Conservation (phyloP, 2,329 filamentous ascomycete genomes). For the Thelonectria olida region DNA sequence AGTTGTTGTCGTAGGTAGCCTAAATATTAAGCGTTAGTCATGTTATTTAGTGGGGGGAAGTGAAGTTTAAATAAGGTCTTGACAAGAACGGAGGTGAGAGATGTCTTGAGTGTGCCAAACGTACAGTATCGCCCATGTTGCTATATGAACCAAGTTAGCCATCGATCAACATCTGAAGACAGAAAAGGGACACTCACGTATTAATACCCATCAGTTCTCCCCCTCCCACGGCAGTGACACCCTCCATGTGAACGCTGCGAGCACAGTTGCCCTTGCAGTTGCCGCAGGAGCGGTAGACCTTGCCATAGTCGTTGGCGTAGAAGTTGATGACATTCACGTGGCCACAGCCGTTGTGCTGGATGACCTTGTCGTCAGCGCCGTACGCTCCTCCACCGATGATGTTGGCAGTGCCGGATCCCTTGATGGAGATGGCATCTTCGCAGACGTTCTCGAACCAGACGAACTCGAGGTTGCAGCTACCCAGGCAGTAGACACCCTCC, state of each 20-base stretch:
- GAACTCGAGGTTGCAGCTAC: conserved; percentile 53
- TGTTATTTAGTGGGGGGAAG: no score
- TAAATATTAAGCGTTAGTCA: not conserved
- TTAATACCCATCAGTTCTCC: conserved; percentile 56
- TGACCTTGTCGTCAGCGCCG: conserved; percentile 48
- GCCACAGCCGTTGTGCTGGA: conserved; percentile 55
- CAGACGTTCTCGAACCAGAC: conserved; percentile 61
- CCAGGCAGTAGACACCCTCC: conserved; percentile 58
- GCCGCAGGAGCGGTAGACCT: conserved; percentile 44
- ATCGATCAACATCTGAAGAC: no score
- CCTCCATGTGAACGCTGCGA: conserved; percentile 55
- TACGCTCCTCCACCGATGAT: conserved; percentile 53
- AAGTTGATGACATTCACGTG: conserved; percentile 53
- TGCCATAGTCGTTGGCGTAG: conserved; percentile 58
- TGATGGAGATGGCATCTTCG: conserved; percentile 44
- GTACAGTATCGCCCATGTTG: conserved; percentile 46
- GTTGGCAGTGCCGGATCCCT: conserved; percentile 49
- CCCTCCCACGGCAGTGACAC: conserved; percentile 50
- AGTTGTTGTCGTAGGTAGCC: conserved; percentile 44
- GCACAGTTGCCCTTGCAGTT: conserved; percentile 46
- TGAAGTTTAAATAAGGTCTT: no score
- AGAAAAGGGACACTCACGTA: no score
- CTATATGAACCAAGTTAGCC: no score
- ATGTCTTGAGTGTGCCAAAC: no score
- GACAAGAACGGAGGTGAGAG: no score